phyloP scores from a whole-genome alignment of 2,329 filamentous ascomycete genomes.

The Ustilaginoidea virens region DNA sequence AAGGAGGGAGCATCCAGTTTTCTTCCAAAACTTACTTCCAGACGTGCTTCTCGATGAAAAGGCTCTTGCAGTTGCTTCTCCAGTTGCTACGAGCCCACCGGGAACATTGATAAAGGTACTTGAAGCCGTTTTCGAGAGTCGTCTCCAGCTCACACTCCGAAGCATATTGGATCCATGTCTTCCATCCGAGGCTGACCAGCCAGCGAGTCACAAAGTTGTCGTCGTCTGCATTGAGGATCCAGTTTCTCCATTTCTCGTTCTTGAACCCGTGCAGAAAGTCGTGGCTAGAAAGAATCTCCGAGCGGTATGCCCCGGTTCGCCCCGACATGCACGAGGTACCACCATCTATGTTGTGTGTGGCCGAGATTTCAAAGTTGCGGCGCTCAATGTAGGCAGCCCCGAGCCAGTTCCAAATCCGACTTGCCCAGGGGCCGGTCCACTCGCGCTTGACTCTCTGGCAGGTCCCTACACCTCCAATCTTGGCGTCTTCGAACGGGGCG shows the following conservation, averaged over 20 bases:
- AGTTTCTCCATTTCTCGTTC: slow-evolving; percentile 78
- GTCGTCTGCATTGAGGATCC: slow-evolving; percentile 87
- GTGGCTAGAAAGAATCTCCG: slow-evolving; percentile 70
- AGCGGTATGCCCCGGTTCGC: slow-evolving; percentile 81
- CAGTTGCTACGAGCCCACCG: slow-evolving; percentile 96
- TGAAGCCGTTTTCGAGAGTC: slow-evolving; percentile 74
- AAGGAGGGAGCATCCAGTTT: no score
- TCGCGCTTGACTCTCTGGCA: slow-evolving; percentile 73
- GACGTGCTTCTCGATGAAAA: slow-evolving; percentile 70
- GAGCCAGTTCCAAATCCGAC: slow-evolving; percentile 71
- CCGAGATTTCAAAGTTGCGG: slow-evolving; percentile 92
- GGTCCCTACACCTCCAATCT: slow-evolving; percentile 81
- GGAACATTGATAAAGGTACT: slow-evolving; percentile 85
- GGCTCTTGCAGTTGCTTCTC: slow-evolving; percentile 88
- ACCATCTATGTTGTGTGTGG: slow-evolving; percentile 86
- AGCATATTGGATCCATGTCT: slow-evolving; percentile 92
- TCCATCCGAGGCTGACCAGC: slow-evolving; percentile 84
- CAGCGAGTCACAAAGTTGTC: slow-evolving; percentile 97
- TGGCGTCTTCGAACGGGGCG: slow-evolving; percentile 73
- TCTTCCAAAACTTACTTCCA: slow-evolving; percentile 51
- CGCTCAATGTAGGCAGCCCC: slow-evolving; percentile 85
- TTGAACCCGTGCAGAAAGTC: slow-evolving; percentile 82
- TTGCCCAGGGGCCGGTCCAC: slow-evolving; percentile 39
- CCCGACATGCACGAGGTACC: slow-evolving; percentile 96
- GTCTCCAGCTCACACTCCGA: slow-evolving; percentile 83